Conservation (phyloP, 2,329 filamentous ascomycete species). For the Beauveria caledonica region DNA sequence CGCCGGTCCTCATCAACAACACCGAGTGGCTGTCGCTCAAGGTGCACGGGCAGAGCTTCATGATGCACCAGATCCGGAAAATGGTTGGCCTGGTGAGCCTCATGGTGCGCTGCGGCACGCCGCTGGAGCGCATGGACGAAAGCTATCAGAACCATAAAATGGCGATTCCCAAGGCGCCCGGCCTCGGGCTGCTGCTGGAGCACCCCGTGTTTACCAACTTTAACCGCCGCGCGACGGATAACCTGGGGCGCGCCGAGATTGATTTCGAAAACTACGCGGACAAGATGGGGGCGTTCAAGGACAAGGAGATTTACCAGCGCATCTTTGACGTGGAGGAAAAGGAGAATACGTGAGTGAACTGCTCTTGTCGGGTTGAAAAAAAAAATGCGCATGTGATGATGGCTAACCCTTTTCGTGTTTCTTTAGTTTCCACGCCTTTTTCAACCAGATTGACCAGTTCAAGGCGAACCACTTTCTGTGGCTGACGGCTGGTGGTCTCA, state of each 20-base stretch:
- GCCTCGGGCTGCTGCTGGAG: conserved; percentile 80
- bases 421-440: conserved; percentile 64
- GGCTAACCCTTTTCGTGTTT: not conserved
- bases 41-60: conserved; percentile 96
- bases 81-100: conserved; percentile 94
- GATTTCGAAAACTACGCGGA: conserved; percentile 72
- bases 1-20: conserved; percentile 76
- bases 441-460: conserved; percentile 72
- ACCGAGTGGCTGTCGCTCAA: conserved; percentile 95
- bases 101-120: conserved; percentile 74
- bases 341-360: conserved; percentile 65
- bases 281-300: conserved; percentile 82
- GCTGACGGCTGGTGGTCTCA: conserved; percentile 60
- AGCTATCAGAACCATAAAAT: conserved; percentile 67
- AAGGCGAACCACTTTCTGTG: conserved; percentile 65
- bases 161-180: conserved; percentile 88
- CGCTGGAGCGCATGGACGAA: conserved; percentile 60
- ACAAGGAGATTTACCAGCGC: conserved; percentile 80
- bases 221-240: conserved; percentile 62
- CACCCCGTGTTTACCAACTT: conserved; percentile 86
- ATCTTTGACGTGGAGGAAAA: conserved; percentile 88
- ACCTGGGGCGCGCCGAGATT: conserved; percentile 58
- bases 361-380: not conserved
- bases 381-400: not conserved
- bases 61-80: conserved; percentile 99